phyloP scores from a whole-genome alignment of 768 basidiomycete species.

The Boletus rex-veris region DNA sequence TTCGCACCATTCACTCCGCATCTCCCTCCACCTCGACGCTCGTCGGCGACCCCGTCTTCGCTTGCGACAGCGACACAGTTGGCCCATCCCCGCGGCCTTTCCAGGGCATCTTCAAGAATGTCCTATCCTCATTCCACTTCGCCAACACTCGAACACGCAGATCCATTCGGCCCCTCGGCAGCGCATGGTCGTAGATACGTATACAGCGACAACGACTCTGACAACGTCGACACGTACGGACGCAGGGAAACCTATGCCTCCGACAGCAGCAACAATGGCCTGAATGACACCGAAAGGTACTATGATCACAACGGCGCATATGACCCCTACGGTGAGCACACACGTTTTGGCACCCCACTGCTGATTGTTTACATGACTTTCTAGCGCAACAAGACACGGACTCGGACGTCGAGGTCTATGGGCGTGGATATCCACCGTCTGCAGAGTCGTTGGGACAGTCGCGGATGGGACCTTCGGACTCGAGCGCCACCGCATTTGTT shows the following conservation, averaged over 20 bases:
- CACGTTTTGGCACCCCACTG: conserved; percentile 1
- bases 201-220: conserved; percentile 76
- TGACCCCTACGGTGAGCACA: conserved; percentile 55
- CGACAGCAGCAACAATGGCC: conserved; percentile 60
- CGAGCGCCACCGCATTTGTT: conserved; percentile 66
- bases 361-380: conserved; percentile 4
- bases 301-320: conserved; percentile 66
- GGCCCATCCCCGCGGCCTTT: conserved; percentile 12
- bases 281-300: conserved; percentile 43
- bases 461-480: conserved; percentile 59
- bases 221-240: conserved; percentile 57
- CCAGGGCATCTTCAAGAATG: conserved; percentile 24
- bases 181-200: conserved; percentile 40
- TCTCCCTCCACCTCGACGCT: conserved; percentile 2
- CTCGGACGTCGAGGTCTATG: conserved; percentile 75
- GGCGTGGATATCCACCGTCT: conserved; percentile 63
- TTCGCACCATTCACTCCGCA: conserved; percentile 13
- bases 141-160: conserved; percentile 57
- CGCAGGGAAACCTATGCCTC: conserved; percentile 69
- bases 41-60: conserved; percentile 5
- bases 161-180: conserved; percentile 56
- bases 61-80: conserved; percentile 16
- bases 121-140: conserved; percentile 58
- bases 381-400: conserved; percentile 79
- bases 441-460: conserved; percentile 70